Evolutionary conservation across 1,139 yeast genomes (phyloP).

Genomic region (Magnusiomyces paraingens): DNA sequence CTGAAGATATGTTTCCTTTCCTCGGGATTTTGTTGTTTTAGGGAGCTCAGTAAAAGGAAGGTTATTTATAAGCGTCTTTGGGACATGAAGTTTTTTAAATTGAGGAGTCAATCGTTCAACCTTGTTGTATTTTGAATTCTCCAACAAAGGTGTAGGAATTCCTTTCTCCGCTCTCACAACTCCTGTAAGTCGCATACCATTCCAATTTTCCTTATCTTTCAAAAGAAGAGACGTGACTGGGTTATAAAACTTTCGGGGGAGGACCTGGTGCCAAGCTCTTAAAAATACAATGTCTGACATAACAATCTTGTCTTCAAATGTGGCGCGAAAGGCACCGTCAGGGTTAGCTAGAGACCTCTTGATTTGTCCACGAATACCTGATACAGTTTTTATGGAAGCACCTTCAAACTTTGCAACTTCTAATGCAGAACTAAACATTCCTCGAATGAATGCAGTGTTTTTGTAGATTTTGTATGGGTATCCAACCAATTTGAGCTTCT

Average conservation of each 20-base stretch:
- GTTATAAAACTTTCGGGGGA: conserved; percentile 83
- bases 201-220: conserved; percentile 77
- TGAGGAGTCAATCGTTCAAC: conserved; percentile 81
- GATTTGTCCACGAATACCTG: conserved; percentile 96
- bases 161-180: conserved; percentile 76
- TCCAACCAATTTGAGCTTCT: conserved; percentile 91
- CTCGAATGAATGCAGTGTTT: conserved; percentile 94
- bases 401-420: conserved; percentile 99
- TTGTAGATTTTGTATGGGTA: conserved; percentile 89
- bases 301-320: conserved; percentile 91
- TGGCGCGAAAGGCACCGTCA: conserved; percentile 97
- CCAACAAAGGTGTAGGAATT: conserved; percentile 53
- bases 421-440: conserved; percentile 86
- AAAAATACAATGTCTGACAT: conserved; percentile 84
- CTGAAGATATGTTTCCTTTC: conserved; percentile 72
- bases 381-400: conserved; percentile 90
- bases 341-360: conserved; percentile 91
- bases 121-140: conserved; percentile 64
- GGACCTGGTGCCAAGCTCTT: conserved; percentile 96
- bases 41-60: conserved; percentile 45
- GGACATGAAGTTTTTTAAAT: conserved; percentile 83
- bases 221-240: conserved; percentile 89
- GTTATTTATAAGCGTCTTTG: conserved; percentile 64
- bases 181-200: conserved; percentile 94
- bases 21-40: conserved; percentile 72